Evolutionary conservation across 2,329 filamentous ascomycete species (phyloP).

Genomic region (Biscogniauxia marginata): DNA sequence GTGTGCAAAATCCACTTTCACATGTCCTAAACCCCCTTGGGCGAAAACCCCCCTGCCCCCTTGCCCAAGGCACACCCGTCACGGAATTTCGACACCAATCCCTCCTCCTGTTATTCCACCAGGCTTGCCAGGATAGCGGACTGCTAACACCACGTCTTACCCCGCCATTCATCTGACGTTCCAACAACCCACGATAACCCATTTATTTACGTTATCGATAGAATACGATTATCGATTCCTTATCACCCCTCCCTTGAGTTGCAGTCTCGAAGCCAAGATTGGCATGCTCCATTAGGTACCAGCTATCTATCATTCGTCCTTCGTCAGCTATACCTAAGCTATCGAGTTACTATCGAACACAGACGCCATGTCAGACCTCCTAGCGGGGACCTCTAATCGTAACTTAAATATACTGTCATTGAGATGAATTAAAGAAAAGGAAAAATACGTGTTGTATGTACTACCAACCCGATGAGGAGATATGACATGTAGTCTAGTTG

Average conservation of each 20-base stretch:
- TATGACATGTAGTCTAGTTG: not conserved
- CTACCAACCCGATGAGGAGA: not conserved
- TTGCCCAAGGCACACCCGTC: constrained; percentile 1
- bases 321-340: not conserved
- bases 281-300: too few relatives aligned
- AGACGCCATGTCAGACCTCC: too few relatives aligned
- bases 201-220: constrained; percentile 3
- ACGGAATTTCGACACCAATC: not conserved
- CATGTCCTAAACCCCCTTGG: constrained; percentile 16
- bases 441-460: not conserved
- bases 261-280: not conserved
- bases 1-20: constrained; percentile 32
- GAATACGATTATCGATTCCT: not conserved
- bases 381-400: too few relatives aligned
- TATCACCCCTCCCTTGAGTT: not conserved
- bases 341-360: too few relatives aligned
- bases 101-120: not conserved
- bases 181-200: constrained; percentile 2
- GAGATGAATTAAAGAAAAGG: too few relatives aligned
- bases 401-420: too few relatives aligned
- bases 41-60: not conserved
- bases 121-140: too few relatives aligned
- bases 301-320: not conserved
- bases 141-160: not conserved
- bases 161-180: constrained; percentile 4